phyloP scores from a whole-genome alignment of 805 yeast species.

The Starmerella floricola region DNA sequence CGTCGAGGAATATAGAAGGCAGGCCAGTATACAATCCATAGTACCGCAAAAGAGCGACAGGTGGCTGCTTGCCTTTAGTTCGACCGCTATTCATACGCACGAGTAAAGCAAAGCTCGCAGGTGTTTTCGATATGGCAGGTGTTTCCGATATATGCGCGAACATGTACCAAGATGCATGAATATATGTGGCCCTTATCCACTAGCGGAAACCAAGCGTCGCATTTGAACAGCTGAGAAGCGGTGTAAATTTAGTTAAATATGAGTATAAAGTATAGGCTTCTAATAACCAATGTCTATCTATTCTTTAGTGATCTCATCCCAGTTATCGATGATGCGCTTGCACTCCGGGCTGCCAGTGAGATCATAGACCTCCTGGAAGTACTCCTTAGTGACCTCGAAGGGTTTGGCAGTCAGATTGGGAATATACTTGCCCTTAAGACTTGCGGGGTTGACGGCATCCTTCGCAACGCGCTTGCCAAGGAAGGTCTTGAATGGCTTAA shows the following conservation, averaged over 20 bases:
- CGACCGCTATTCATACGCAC: slow-evolving; percentile 23
- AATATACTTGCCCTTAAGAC: slow-evolving; percentile 87
- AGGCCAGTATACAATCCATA: slow-evolving; percentile 1
- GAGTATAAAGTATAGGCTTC: neutral
- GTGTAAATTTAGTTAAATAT: too few species aligned
- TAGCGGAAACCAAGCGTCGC: too few species aligned
- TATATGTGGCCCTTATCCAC: too few species aligned
- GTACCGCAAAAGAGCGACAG: slow-evolving; percentile 15
- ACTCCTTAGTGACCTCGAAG: slow-evolving; percentile 88
- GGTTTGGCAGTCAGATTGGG: slow-evolving; percentile 99
- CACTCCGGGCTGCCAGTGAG: slow-evolving; percentile 87
- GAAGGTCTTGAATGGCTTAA: slow-evolving; percentile 97
- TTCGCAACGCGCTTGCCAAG: slow-evolving; percentile 89
- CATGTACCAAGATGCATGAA: neutral
- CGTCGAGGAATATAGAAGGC: slow-evolving; percentile 6
- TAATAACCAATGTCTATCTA: slow-evolving; percentile 2
- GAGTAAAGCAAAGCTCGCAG: neutral
- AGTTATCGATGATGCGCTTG: slow-evolving; percentile 79
- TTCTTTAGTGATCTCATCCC: slow-evolving; percentile 61
- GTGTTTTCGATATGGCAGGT: too few species aligned
- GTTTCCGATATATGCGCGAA: neutral
- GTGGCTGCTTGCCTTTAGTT: slow-evolving; percentile 27
- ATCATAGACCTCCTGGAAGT: slow-evolving; percentile 89
- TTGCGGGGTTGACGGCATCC: slow-evolving; percentile 89
- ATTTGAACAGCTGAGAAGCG: too few species aligned